Percentiles rank a stretch among this genome's conserved stretches.
phyloP scores from a whole-genome alignment of 2,329 filamentous ascomycete genomes.

The Claviceps humidiphila region DNA sequence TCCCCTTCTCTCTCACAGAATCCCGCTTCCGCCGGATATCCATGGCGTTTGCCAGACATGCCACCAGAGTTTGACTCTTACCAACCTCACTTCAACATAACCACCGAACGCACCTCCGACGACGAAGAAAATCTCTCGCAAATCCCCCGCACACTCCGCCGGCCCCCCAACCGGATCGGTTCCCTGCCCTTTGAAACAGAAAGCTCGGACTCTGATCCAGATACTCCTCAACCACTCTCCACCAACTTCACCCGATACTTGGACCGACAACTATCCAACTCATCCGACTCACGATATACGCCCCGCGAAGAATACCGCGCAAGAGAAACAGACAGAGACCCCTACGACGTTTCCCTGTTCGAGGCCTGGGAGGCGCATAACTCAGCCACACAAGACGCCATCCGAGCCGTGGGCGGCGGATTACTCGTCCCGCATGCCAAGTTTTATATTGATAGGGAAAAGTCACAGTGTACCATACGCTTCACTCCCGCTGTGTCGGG shows the following conservation, averaged over 20 bases:
- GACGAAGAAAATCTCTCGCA: constrained; percentile 36
- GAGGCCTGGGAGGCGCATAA: constrained; percentile 34
- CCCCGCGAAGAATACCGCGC: background rate
- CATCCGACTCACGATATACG: constrained; percentile 8
- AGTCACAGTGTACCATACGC: constrained; percentile 73
- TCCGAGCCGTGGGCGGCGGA: constrained; percentile 42
- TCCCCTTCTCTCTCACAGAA: constrained; percentile 19
- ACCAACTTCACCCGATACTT: constrained; percentile 14
- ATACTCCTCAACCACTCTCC: constrained; percentile 14
- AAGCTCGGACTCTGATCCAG: constrained; percentile 21
- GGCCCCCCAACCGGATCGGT: constrained; percentile 39
- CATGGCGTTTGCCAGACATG: constrained; percentile 39
- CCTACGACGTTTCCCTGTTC: constrained; percentile 13
- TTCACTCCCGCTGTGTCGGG: constrained; percentile 76
- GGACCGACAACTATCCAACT: constrained; percentile 11
- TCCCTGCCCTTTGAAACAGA: constrained; percentile 41
- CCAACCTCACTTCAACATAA: constrained; percentile 38
- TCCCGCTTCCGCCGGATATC: constrained; percentile 25
- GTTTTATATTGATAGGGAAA: constrained; percentile 72
- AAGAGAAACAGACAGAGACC: background rate
- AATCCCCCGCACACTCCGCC: constrained; percentile 18
- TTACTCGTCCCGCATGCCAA: constrained; percentile 61
- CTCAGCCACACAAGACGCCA: constrained; percentile 42
- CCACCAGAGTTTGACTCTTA: constrained; percentile 39
- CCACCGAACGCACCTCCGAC: constrained; percentile 47